phyloP scores from a whole-genome alignment of 768 basidiomycete species.

The Lactifluus subvellereus region DNA sequence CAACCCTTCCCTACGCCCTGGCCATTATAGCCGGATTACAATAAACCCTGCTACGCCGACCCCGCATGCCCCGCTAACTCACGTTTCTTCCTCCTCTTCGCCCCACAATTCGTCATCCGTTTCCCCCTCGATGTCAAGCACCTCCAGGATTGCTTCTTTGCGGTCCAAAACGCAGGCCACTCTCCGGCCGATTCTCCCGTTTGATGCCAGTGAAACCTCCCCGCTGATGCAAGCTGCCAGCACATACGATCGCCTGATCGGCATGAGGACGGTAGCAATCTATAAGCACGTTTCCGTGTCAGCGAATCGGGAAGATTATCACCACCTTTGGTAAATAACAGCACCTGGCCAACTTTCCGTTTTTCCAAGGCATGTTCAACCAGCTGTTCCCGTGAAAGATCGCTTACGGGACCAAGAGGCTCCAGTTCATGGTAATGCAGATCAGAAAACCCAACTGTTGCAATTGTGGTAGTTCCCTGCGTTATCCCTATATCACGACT shows the following conservation, averaged over 20 bases:
- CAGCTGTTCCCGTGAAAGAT: constrained; percentile 58
- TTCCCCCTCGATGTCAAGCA: constrained; percentile 65
- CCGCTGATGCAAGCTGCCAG: constrained; percentile 49
- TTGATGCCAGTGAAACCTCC: constrained; percentile 57
- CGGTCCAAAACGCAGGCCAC: constrained; percentile 70
- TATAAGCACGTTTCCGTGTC: constrained; percentile 29
- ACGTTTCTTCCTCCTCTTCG: constrained; percentile 16
- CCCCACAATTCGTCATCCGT: constrained; percentile 27
- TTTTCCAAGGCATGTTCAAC: constrained; percentile 49
- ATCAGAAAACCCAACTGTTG: constrained; percentile 55
- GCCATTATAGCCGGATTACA: not conserved
- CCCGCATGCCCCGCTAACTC: not conserved
- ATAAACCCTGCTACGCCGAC: not conserved
- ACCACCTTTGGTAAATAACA: constrained; percentile 31
- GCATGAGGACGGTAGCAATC: constrained; percentile 44
- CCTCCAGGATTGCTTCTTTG: constrained; percentile 58
- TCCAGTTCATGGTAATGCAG: constrained; percentile 53
- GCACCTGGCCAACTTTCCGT: constrained; percentile 61
- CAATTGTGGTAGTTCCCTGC: constrained; percentile 53
- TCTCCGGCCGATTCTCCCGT: constrained; percentile 67
- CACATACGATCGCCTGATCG: constrained; percentile 53
- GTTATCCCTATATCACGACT: constrained; percentile 26
- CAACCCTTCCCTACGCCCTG: not conserved
- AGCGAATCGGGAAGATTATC: constrained; percentile 10
- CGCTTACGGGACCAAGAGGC: constrained; percentile 46